These are phyloP conservation scores for Aspergillus felis DNA, from an alignment of 2,329 filamentous ascomycete species.

Conservation along the genomic window DNA sequence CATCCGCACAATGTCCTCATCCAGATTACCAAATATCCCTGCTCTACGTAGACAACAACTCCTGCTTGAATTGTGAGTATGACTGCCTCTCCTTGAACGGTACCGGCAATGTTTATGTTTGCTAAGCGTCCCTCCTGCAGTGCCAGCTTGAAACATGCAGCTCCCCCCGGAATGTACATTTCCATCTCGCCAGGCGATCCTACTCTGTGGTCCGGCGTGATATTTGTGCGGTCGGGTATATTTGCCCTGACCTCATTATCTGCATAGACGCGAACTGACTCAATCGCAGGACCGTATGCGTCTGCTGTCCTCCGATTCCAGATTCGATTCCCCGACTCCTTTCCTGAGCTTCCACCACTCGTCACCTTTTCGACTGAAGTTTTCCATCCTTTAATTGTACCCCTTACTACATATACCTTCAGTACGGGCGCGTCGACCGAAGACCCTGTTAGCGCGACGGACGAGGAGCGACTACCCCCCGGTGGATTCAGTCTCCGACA, in stretches of 20 bases:
- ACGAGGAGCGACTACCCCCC: slow-evolving; percentile 77
- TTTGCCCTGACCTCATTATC: neutral
- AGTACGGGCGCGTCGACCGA: slow-evolving; percentile 71
- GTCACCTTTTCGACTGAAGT: slow-evolving; percentile 89
- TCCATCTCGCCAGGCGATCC: slow-evolving; percentile 77
- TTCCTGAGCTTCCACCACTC: slow-evolving; percentile 74
- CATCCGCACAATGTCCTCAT: slow-evolving; percentile 29
- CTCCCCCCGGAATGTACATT: slow-evolving; percentile 83
- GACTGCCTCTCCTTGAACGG: neutral
- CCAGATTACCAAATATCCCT: slow-evolving; percentile 37
- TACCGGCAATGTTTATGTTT: slow-evolving; percentile 3
- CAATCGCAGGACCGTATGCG: slow-evolving; percentile 71
- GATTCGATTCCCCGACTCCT: slow-evolving; percentile 77
- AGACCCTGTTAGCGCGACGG: slow-evolving; percentile 76
- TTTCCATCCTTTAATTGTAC: slow-evolving; percentile 90
- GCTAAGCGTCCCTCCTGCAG: slow-evolving; percentile 45
- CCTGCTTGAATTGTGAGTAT: slow-evolving; percentile 73
- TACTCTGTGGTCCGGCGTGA: slow-evolving; percentile 79
- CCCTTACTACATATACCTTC: slow-evolving; percentile 92
- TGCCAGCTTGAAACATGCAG: slow-evolving; percentile 73
- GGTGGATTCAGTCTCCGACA: slow-evolving; percentile 87
- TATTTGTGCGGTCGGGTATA: slow-evolving; percentile 84
- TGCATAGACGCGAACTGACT: neutral
- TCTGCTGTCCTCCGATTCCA: slow-evolving; percentile 85
- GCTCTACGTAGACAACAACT: slow-evolving; percentile 71